These are phyloP conservation scores for Cordyceps farinosa DNA, from an alignment of 2,329 filamentous ascomycete species.

Conservation along the genomic window DNA sequence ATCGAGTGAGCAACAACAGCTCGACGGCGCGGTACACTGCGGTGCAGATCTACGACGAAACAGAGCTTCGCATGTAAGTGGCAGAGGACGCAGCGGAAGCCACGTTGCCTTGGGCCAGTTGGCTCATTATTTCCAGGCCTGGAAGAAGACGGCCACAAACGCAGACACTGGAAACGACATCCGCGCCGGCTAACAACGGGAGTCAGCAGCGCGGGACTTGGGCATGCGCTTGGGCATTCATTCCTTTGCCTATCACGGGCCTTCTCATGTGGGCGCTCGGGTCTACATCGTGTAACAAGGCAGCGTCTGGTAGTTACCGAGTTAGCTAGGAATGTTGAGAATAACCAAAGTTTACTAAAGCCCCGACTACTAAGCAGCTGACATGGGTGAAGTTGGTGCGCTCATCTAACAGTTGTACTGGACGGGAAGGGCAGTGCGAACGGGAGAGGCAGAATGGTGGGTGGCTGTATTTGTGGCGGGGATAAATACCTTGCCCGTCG, in stretches of 20 bases:
- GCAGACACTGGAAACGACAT: not conserved
- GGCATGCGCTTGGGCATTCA: not conserved
- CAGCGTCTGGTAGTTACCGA: not conserved
- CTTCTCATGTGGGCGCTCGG: not conserved
- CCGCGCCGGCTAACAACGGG: not conserved
- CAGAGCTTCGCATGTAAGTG: not conserved
- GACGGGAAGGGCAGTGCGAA: not conserved
- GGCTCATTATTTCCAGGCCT: not conserved
- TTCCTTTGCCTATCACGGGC: not conserved
- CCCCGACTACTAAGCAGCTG: not conserved
- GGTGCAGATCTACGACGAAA: not conserved
- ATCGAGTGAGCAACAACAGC: too few relatives aligned
- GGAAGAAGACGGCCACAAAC: not conserved
- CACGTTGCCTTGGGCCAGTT: not conserved
- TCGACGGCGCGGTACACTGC: too few relatives aligned
- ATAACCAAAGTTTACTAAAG: not conserved
- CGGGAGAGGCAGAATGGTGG: not conserved
- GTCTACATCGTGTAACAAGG: not conserved
- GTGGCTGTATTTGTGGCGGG: not conserved
- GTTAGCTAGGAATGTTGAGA: not conserved
- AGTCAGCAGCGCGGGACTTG: not conserved
- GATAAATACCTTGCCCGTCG: not conserved
- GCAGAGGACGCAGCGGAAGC: not conserved
- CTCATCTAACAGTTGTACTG: not conserved
- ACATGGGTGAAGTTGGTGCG: not conserved